phyloP scores from a whole-genome alignment of 2,329 filamentous ascomycete genomes.

The Truncatella angustata region DNA sequence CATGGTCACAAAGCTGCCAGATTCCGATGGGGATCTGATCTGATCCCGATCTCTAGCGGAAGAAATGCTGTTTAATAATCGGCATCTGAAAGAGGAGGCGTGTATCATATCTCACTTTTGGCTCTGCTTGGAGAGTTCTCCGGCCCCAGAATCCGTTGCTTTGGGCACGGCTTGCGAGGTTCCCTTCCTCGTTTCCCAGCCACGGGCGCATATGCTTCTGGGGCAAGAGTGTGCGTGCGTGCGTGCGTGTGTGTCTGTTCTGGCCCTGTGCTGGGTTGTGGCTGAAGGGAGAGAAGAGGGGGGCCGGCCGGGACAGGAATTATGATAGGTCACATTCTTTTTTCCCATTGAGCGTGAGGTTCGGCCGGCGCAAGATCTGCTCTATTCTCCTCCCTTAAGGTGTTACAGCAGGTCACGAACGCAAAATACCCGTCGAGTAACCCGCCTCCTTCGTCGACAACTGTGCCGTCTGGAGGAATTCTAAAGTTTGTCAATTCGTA shows the following conservation, averaged over 20 bases:
- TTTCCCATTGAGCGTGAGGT: background rate
- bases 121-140: background rate
- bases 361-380: background rate
- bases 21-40: no score
- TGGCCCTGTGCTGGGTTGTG: background rate
- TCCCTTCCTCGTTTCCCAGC: background rate
- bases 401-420: background rate
- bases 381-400: background rate
- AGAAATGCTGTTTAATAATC: background rate
- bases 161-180: conserved; percentile 8
- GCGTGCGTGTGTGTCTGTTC: background rate
- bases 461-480: no score
- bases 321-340: background rate
- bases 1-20: no score
- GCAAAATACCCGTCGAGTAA: no score
- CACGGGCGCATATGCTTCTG: background rate
- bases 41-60: no score
- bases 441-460: no score
- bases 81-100: background rate
- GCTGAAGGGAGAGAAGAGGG: background rate
- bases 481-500: no score
- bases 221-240: no score
- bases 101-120: background rate
- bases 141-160: background rate
- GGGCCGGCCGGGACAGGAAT: background rate